Conservation (phyloP, 1,139 yeast genomes). For the Magnusiomyces clavatus region DNA sequence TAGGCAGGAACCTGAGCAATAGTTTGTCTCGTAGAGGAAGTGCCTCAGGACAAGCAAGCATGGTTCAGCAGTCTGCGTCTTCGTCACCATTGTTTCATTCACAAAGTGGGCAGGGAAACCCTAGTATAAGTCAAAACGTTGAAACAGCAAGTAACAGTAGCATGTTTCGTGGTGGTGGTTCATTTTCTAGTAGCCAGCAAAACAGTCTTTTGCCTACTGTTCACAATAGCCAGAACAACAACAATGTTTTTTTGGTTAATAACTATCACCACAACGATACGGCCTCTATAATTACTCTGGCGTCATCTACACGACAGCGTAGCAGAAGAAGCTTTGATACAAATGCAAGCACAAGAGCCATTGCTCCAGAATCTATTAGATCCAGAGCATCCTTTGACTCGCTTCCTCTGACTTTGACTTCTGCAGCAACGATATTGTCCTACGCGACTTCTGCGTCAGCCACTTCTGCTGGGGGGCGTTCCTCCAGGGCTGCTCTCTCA, state of each 20-base stretch:
- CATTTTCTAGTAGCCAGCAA: too few relatives aligned
- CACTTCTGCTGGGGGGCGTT: constrained; percentile 6
- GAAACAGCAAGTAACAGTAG: too few relatives aligned
- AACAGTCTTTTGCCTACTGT: not conserved
- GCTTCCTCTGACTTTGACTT: constrained; percentile 15
- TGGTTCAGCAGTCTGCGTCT: too few relatives aligned
- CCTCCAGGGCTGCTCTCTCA: not conserved
- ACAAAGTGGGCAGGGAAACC: too few relatives aligned
- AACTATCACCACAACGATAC: constrained; percentile 19
- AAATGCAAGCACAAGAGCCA: constrained; percentile 21
- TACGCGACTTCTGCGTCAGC: constrained; percentile 9
- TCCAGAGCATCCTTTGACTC: constrained; percentile 25
- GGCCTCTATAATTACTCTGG: constrained; percentile 34
- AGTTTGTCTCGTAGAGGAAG: too few relatives aligned
- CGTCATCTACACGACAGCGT: constrained; percentile 32
- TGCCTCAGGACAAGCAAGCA: too few relatives aligned
- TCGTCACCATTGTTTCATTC: too few relatives aligned
- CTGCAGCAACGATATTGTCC: constrained; percentile 11
- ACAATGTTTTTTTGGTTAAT: too few relatives aligned
- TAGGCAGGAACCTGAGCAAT: not conserved
- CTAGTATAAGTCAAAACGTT: too few relatives aligned
- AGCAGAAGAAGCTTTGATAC: constrained; percentile 33
- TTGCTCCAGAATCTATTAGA: constrained; percentile 32
- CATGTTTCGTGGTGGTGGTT: too few relatives aligned
- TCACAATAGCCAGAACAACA: not conserved